Base-by-base conservation (phyloP, 2,329 filamentous ascomycete species). In the Exophiala alcalophila region DNA sequence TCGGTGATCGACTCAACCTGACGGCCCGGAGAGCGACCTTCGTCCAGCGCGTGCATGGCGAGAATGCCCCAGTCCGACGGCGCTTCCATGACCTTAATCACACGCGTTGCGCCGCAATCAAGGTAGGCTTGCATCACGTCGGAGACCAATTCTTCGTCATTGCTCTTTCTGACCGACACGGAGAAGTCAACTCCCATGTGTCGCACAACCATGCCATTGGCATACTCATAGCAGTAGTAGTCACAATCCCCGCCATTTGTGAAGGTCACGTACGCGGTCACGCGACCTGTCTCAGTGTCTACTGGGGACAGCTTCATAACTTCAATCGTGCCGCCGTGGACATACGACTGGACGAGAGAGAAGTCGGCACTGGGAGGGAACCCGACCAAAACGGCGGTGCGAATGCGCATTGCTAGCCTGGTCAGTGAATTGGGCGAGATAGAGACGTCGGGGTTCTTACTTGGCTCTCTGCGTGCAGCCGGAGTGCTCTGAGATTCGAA, bases 1-100 rank as follows among this genome's bases (percentile, higher is more conserved):
- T 67, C 65, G 38, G 67, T 54, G 42, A 75, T 65, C 21, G 63
- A 59, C 47, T 74, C 72, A 4, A 75, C 56, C 42, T 66, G 65
- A 7, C 70, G 65, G 16, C 23, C 12, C 15, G 18, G 24, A 48
- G 63, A 62, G 12, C 58, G 65, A 5, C 59, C 59, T 24, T 57
- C 57, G 3, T 68, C 69, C 6, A 73, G 42, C 29, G 62, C 61
- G 44, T 59, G 45, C 25, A 74, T 57, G 9, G 58, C 54, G 4
- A 31, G 44, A 47, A 69, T 65, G 9, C 53, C 59, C 55, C 65
- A 62, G 12, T 68, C 61, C 26, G 67, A 59, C 11, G 68, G 63
- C 4, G 65, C 65, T 6, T 65, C 66, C 5, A 66, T 55, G 14
- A 65, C 68, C 32, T 67, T 66, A 10, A 76, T 61, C 34, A 69